phyloP scores from a whole-genome alignment of 108 stramenopile genomes.

The Stephanodiscus minutulus region DNA sequence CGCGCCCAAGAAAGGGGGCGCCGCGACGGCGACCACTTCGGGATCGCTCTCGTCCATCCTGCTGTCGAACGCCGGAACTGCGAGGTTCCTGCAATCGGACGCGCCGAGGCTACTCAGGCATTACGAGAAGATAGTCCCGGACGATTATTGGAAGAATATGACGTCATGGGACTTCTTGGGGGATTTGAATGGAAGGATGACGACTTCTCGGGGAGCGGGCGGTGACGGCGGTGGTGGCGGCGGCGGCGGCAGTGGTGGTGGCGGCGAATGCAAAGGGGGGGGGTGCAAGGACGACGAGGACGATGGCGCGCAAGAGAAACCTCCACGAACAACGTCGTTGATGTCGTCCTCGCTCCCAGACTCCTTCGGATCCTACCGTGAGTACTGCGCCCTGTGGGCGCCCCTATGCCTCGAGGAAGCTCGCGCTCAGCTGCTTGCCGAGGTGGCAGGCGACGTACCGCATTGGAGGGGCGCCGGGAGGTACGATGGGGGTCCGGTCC shows the following conservation, averaged over 20 bases:
- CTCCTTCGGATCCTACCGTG: conserved; percentile 65
- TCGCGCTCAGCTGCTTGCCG: conserved; percentile 73
- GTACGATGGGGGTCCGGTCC: conserved; percentile 30
- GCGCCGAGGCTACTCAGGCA: conserved; percentile 43
- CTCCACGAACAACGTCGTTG: not conserved
- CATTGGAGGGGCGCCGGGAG: conserved; percentile 24
- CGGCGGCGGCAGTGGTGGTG: conserved; percentile 2
- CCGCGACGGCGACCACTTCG: not conserved
- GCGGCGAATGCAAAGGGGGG: conserved; percentile 2
- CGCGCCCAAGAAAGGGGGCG: not conserved
- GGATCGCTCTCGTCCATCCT: conserved; percentile 40
- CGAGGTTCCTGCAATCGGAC: conserved; percentile 37
- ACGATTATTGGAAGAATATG: conserved; percentile 78
- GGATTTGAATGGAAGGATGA: conserved; percentile 48
- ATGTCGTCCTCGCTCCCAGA: conserved; percentile 60
- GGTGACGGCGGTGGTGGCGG: not conserved
- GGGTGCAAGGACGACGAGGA: conserved; percentile 7
- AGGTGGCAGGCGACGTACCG: conserved; percentile 47
- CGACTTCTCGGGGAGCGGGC: no score
- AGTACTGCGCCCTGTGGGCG: conserved; percentile 81
- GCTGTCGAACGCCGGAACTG: conserved; percentile 36
- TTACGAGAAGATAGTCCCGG: conserved; percentile 38
- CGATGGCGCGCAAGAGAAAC: conserved; percentile 1
- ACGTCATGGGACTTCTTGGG: conserved; percentile 80
- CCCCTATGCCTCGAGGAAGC: conserved; percentile 77